phyloP scores from a whole-genome alignment of 2,329 filamentous ascomycete genomes.

The Acephala macrosclerotiorum region DNA sequence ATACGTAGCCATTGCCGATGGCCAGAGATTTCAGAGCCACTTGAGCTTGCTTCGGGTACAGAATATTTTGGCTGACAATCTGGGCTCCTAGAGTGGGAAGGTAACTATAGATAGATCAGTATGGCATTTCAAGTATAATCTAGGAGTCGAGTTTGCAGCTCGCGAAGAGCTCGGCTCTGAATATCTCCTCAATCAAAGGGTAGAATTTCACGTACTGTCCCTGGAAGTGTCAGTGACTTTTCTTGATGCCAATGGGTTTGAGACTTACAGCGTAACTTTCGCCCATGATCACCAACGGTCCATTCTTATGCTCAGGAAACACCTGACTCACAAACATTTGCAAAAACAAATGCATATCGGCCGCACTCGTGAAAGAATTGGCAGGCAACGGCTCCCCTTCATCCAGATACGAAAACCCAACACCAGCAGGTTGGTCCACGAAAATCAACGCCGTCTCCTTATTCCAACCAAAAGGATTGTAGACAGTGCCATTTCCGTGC shows the following conservation, averaged over 20 bases:
- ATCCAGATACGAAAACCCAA: conserved; percentile 66
- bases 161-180: too few relatives aligned
- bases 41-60: conserved; percentile 49
- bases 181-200: too few relatives aligned
- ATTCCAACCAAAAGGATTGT: conserved; percentile 69
- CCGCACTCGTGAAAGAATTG: conserved; percentile 52
- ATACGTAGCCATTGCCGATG: conserved; percentile 55
- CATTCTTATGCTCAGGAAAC: conserved; percentile 49
- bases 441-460: conserved; percentile 58
- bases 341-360: conserved; percentile 57
- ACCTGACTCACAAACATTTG: conserved; percentile 54
- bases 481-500: conserved; percentile 53
- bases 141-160: too few relatives aligned
- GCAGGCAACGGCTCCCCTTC: conserved; percentile 44
- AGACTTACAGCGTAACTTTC: conserved; percentile 56
- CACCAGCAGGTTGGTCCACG: conserved; percentile 69
- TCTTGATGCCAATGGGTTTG: background rate
- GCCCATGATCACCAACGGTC: conserved; percentile 55
- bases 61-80: conserved; percentile 52
- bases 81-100: conserved; percentile 53
- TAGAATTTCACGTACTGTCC: too few relatives aligned
- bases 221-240: conserved; percentile 36
- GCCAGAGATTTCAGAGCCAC: conserved; percentile 53
- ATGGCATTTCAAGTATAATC: too few relatives aligned
- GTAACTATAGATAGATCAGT: too few relatives aligned